A percentile compares a stretch with the other conserved stretches of the same genome.
Conservation (phyloP, 176 grass and related monocot genomes). For the Aegilops umbellulata region DNA sequence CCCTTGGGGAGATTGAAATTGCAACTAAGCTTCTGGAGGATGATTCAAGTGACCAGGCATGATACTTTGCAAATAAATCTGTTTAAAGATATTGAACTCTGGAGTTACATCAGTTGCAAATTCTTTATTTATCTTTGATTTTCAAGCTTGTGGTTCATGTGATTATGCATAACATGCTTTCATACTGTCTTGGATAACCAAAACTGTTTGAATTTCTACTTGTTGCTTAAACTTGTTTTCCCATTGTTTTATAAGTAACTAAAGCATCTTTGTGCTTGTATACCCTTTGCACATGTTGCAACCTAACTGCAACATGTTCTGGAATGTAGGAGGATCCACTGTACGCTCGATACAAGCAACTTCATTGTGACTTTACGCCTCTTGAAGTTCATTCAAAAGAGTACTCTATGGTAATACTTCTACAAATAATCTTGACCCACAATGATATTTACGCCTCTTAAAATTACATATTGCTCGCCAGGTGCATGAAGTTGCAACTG, state of each 20-base stretch:
- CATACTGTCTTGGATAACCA: background rate
- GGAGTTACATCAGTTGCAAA: background rate
- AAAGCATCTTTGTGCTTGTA: background rate
- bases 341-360: slow-evolving; percentile 71
- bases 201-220: slow-evolving; percentile 1
- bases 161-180: background rate
- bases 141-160: background rate
- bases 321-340: slow-evolving; percentile 74
- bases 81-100: background rate
- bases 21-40: slow-evolving; percentile 87
- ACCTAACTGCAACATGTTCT: slow-evolving; percentile 24
- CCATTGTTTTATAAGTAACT: background rate
- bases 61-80: slow-evolving; percentile 15
- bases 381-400: slow-evolving; percentile 67
- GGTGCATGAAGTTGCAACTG: background rate
- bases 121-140: background rate
- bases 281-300: slow-evolving; percentile 9
- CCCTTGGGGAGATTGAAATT: slow-evolving; percentile 93
- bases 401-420: slow-evolving; percentile 76
- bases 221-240: slow-evolving; percentile 12
- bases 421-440: slow-evolving; percentile 14
- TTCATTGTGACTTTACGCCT: slow-evolving; percentile 71
- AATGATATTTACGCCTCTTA: background rate
- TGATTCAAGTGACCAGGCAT: slow-evolving; percentile 68
- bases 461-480: background rate